Evolutionary conservation across 306 rosid species (phyloP).

Genomic region (Psophocarpus tetragonolobus): DNA sequence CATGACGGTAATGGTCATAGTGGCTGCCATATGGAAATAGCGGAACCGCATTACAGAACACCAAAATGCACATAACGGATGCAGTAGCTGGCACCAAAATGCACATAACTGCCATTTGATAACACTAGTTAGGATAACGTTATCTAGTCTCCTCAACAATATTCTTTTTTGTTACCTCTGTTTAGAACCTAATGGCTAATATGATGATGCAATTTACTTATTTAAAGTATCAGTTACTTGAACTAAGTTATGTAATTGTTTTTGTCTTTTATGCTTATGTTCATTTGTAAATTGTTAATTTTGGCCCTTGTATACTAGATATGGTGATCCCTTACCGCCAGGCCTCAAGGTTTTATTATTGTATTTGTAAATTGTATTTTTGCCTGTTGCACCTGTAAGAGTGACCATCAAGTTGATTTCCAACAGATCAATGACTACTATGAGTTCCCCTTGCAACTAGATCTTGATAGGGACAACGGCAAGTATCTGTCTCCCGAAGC

Average conservation of each 20-base stretch:
- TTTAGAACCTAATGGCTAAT: neutral
- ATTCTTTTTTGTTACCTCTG: neutral
- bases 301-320: neutral
- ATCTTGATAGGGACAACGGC: neutral
- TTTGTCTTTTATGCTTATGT: neutral
- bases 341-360: neutral
- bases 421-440: constrained; percentile 10
- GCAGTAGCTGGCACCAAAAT: too few relatives aligned
- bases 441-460: constrained; percentile 10
- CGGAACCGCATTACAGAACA: too few relatives aligned
- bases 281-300: neutral
- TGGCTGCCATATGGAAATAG: too few relatives aligned
- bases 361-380: neutral
- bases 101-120: too few relatives aligned
- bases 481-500: neutral
- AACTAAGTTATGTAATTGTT: neutral
- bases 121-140: neutral
- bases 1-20: too few relatives aligned
- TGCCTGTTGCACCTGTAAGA: neutral
- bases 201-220: neutral
- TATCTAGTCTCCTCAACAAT: neutral
- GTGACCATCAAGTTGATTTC: neutral
- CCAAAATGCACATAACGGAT: too few relatives aligned
- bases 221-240: neutral
- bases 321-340: neutral